Evolutionary conservation across 768 basidiomycete species (phyloP).

Genomic region (Russula sp.): DNA sequence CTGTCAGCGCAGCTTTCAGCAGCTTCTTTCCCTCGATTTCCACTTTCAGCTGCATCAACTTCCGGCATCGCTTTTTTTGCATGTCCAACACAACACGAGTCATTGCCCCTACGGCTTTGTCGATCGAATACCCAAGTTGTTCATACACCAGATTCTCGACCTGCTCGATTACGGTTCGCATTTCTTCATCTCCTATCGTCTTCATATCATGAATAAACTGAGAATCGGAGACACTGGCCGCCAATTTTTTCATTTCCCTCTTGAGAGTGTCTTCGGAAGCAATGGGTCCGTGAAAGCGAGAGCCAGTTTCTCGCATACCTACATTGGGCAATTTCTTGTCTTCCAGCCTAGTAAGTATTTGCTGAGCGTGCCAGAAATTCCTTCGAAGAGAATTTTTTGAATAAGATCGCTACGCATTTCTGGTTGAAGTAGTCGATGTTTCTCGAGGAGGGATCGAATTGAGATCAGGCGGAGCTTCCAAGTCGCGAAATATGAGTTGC

Average conservation of each 20-base stretch:
- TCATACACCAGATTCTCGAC: conserved; percentile 5
- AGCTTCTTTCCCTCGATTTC: conserved; percentile 4
- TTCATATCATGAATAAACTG: conserved; percentile 21
- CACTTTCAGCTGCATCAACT: conserved; percentile 16
- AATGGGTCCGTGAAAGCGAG: not conserved
- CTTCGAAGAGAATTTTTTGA: conserved; percentile 4
- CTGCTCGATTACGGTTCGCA: conserved; percentile 6
- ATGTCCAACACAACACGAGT: conserved; percentile 10
- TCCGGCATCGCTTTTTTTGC: conserved; percentile 18
- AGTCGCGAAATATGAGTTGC: conserved; percentile 3
- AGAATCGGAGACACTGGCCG: conserved; percentile 1
- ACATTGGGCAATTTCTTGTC: not conserved
- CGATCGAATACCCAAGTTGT: conserved; percentile 15
- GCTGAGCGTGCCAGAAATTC: conserved; percentile 15
- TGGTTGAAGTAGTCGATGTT: not conserved
- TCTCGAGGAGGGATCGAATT: conserved; percentile 8
- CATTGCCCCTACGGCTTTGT: conserved; percentile 10
- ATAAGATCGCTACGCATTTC: conserved; percentile 10
- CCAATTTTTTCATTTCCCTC: conserved; percentile 19
- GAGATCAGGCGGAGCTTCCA: conserved; percentile 17
- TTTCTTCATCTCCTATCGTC: not conserved
- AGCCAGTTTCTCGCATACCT: not conserved
- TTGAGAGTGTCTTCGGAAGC: conserved; percentile 4
- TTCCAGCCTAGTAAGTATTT: not conserved
- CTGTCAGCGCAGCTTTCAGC: not conserved